Evolutionary conservation across 805 yeast genomes (phyloP).

Genomic region (Nakazawaea sp.): DNA sequence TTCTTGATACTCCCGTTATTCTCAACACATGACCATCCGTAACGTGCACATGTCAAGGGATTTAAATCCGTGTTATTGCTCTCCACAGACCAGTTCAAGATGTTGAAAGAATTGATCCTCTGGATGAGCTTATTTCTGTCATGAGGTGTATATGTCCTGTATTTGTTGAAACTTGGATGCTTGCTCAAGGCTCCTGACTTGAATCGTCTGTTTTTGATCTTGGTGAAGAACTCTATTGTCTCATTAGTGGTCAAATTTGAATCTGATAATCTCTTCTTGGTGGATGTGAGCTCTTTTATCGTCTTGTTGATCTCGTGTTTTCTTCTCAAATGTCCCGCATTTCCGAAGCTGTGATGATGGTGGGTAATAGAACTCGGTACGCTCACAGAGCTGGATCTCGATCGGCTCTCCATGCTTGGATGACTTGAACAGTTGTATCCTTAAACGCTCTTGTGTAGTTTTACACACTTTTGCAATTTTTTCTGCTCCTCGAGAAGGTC

Average conservation of each 20-base stretch:
- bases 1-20: conserved; percentile 23
- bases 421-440: no score
- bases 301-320: conserved; percentile 6
- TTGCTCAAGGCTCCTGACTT: conserved; percentile 2
- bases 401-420: no score
- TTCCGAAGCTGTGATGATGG: background rate
- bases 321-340: background rate
- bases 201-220: conserved; percentile 6
- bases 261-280: conserved; percentile 9
- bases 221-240: conserved; percentile 9
- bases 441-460: no score
- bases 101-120: conserved; percentile 36
- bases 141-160: conserved; percentile 30
- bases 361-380: no score
- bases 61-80: conserved; percentile 21
- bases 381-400: no score
- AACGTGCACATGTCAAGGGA: conserved; percentile 41
- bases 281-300: conserved; percentile 7
- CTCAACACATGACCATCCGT: conserved; percentile 43
- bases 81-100: conserved; percentile 39
- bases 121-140: conserved; percentile 26
- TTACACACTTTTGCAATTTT: no score
- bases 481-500: no score
- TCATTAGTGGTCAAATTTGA: conserved; percentile 5
- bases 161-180: conserved; percentile 6